A percentile compares a stretch with the other conserved stretches of the same genome.
phyloP scores from a whole-genome alignment of 345 rosid species.

The Aquilaria yunnanensis region DNA sequence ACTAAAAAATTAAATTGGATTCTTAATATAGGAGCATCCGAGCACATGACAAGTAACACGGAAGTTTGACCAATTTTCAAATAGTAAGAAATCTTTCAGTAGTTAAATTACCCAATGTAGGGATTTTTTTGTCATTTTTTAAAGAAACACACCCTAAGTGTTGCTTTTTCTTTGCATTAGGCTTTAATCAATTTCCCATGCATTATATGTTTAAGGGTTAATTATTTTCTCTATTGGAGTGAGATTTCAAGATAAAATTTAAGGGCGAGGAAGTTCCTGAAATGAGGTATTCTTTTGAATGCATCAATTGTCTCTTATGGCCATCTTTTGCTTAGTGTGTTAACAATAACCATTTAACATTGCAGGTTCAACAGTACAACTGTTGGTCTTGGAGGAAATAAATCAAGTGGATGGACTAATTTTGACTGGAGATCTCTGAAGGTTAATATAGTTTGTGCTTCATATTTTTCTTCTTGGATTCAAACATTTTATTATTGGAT shows the following conservation, averaged over 20 bases:
- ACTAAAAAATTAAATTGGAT: too few species aligned
- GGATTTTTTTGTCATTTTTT: too few species aligned
- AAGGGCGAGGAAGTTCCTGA: constrained; percentile 99
- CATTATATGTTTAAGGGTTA: too few species aligned
- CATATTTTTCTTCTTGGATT: constrained; percentile 3
- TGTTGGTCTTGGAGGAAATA: constrained; percentile 78
- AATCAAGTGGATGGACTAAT: constrained; percentile 71
- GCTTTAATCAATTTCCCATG: too few species aligned
- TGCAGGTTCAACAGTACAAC: constrained; percentile 97
- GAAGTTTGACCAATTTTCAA: too few species aligned
- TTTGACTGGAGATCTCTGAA: constrained; percentile 98
- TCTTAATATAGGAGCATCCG: too few species aligned
- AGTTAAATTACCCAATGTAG: too few species aligned
- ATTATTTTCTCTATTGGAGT: constrained; percentile 93
- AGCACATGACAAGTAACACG: too few species aligned
- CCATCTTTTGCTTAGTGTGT: constrained; percentile 4
- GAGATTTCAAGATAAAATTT: constrained; percentile 99
- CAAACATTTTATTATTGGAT: not conserved
- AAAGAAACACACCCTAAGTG: too few species aligned
- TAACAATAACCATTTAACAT: not conserved
- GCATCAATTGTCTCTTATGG: constrained; percentile 7
- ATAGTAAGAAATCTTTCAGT: too few species aligned
- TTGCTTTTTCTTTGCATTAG: too few species aligned
- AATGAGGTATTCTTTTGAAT: constrained; percentile 55
- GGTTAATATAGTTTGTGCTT: constrained; percentile 36